Percentiles rank a stretch among this genome's conserved stretches.
Evolutionary conservation across 179 eudicot species (phyloP).

Genomic region (Silene noctiflora): DNA sequence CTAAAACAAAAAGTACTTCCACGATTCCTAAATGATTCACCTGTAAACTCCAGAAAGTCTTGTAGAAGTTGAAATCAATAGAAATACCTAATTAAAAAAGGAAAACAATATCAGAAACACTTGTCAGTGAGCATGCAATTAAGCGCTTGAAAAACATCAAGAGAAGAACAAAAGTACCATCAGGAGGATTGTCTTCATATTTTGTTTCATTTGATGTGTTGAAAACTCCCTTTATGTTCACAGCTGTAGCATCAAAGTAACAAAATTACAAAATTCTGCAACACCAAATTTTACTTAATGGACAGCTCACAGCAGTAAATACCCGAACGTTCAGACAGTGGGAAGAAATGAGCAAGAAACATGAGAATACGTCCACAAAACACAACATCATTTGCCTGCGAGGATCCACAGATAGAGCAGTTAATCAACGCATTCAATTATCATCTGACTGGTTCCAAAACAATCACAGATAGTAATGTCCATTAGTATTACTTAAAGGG

Average conservation of each 20-base stretch:
- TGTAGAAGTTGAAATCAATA: slow-evolving; percentile 97
- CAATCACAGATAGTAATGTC: not conserved
- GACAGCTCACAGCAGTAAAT: slow-evolving; percentile 16
- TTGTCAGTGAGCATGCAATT: slow-evolving; percentile 10
- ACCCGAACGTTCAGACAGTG: slow-evolving; percentile 99
- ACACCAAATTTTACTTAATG: slow-evolving; percentile 4
- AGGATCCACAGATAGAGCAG: slow-evolving; percentile 8
- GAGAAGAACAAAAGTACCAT: slow-evolving; percentile 41
- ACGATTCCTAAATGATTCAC: slow-evolving; percentile 33
- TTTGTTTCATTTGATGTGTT: slow-evolving; percentile 96
- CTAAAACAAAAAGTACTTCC: slow-evolving; percentile 10
- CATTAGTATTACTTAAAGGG: not conserved
- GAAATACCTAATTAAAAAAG: slow-evolving; percentile 53
- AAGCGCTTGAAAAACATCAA: slow-evolving; percentile 6
- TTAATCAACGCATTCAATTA: not conserved
- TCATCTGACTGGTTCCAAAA: slow-evolving; percentile 8
- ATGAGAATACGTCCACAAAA: slow-evolving; percentile 96
- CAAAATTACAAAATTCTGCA: slow-evolving; percentile 4
- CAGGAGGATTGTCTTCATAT: slow-evolving; percentile 83
- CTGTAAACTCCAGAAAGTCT: slow-evolving; percentile 99
- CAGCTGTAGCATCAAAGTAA: slow-evolving; percentile 52
- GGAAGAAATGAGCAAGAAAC: slow-evolving; percentile 99
- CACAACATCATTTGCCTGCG: slow-evolving; percentile 99
- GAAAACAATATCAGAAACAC: slow-evolving; percentile 15
- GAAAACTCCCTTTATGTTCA: slow-evolving; percentile 97